Evolutionary conservation across 768 basidiomycete species (phyloP), one percentile per base, ranked within the genome.

Genomic region (Suillus occidentalis): DNA sequence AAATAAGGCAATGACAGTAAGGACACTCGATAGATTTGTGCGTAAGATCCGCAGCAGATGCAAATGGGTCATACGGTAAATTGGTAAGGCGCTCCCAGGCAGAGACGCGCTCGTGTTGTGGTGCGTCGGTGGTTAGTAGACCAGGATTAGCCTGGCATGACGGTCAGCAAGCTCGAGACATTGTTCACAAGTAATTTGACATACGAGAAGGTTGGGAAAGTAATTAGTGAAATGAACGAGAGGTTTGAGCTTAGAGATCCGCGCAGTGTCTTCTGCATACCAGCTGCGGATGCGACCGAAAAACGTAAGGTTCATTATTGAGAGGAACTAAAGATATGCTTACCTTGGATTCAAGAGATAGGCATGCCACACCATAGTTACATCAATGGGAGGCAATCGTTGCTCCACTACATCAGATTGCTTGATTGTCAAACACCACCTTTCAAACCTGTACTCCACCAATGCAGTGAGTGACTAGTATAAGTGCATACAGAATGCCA

Each of bases 281-380:
- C 72, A 73, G 36, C 72, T 74, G 56, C 39, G 4, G 50, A 37
- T 58, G 14, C 1, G 22, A 39, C 18, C 20, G 2, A 34, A 31
- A 40, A 28, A 37, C 4, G 36, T 61, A 6, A 63, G 25, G 13
- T 22, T 50, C 50, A 20, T 45, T 14, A 3, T 2, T 16, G 6
- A 8, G 31, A 3, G 20, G 28, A 40, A 25, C 7, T 25, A 16
- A 50, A 47, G 10, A 14, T 59, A 2, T 16, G 28, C 71, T 66
- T 65, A 78, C 79, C 72, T 68, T 9, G 80, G 80, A 62, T 79
- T 80, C 40, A 80, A 75, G 36, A 77, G 68, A 67, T 81, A 79
- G 8, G 79, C 68, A 42, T 80, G 80, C 75, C 79, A 79, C 4
- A 80, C 79, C 79, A 80, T 78, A 47, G 76, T 67, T 1, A 81